Evolutionary conservation across 2,329 filamentous ascomycete species (phyloP), one percentile per base, ranked within the genome.

Genomic region (Penicillium sp.): DNA sequence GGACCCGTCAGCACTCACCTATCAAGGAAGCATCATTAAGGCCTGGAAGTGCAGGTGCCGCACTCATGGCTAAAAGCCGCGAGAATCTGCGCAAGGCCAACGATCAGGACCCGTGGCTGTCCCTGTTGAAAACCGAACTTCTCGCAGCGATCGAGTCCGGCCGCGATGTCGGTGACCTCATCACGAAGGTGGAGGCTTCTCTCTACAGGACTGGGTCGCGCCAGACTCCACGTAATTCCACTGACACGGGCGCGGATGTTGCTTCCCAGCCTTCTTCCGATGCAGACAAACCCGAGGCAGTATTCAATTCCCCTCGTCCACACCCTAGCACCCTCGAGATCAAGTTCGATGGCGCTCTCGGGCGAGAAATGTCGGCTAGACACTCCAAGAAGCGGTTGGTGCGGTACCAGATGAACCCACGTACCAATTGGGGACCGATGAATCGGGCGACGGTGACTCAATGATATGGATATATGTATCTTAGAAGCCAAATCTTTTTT

Each of bases 381-480:
- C 52, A 71, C 45, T 75, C 77, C 36, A 74, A 70, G 32, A 82
- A 77, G 59, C 83, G 81, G 48, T 72, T 93, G 30, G 80, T 93
- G 37, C 74, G 90, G 46, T 98, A 95, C 64, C 92, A 95, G 68
- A 68, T 82, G 44, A 96, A 96, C 59, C 92, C 92, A 30, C 73
- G 83, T 42, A 82, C 87, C 56, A 92, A 96, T 61, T 98, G 92
- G 92, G 92, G 92, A 0, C 92, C 92, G 1, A 79, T 94, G 78
- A 69, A 60, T 41, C 63, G 66, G 25, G 69, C 69, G 5, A 48
- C 52, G 14, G 51, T 52, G 2, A 42, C 32, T 18, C 25, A 40
- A 13, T 34, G 36, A 32, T 46, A n/a, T 22, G 18, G 4, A 30
- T 30, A 30, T 17, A n/a, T n/a, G n/a, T n/a, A n/a, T n/a, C n/a